These are phyloP conservation scores for Hymenoscyphus fraxineus DNA, from an alignment of 2,329 filamentous ascomycete species.

Conservation along the genomic window DNA sequence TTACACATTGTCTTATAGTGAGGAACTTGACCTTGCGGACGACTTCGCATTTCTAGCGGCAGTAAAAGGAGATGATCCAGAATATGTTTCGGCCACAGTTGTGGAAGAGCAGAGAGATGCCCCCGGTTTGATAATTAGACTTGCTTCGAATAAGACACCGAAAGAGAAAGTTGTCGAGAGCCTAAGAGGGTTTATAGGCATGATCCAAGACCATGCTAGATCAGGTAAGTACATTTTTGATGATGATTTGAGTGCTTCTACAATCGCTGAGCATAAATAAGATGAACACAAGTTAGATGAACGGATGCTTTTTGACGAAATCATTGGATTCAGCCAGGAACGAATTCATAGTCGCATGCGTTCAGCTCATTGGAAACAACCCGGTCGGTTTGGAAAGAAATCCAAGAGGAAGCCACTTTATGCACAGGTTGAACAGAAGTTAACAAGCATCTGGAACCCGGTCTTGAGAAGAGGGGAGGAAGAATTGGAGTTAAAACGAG, in stretches of 20 bases:
- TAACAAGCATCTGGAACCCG: neutral
- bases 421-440: neutral
- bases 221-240: constrained; percentile 5
- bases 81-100: constrained; percentile 22
- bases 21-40: constrained; percentile 28
- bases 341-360: constrained; percentile 9
- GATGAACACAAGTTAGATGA: neutral
- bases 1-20: constrained; percentile 11
- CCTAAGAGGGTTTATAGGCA: constrained; percentile 5
- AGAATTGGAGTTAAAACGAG: neutral
- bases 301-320: constrained; percentile 7
- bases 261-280: neutral
- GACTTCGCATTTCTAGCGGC: constrained; percentile 26
- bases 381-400: no score
- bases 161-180: neutral
- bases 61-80: constrained; percentile 2
- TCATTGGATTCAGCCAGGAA: constrained; percentile 6
- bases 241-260: neutral
- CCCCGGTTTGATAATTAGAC: constrained; percentile 18
- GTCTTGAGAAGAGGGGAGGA: neutral
- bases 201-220: constrained; percentile 10
- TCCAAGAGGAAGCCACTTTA: neutral
- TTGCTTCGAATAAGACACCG: constrained; percentile 24
- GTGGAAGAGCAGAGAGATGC: constrained; percentile 18
- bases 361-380: neutral